Base-by-base conservation (phyloP, 208 protist species). In the Crithidia sp. region DNA sequence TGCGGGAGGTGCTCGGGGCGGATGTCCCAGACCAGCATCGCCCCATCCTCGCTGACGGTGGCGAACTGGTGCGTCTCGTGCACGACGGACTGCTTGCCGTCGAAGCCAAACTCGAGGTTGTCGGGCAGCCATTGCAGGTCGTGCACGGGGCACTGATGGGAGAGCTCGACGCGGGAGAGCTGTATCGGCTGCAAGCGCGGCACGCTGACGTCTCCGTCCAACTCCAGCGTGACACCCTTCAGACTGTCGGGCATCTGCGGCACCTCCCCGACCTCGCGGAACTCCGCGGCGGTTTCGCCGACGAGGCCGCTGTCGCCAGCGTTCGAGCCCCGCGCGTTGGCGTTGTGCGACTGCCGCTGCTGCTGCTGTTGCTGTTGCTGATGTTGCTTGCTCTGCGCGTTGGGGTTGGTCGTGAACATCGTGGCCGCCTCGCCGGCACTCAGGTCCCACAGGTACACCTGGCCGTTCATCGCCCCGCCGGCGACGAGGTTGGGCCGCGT, bases 361-460 rank as follows among this genome's bases (percentile, higher is more conserved):
- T 61, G n/a, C 41, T 52, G 52, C n/a, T 59, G 54, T 5, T 19
- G 52, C 50, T 74, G 49, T 49, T 63, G 73, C 53, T 67, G 16
- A 28, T 74, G 68, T 44, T 63, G 55, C 49, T 65, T n/a, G 54
- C 65, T 28, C 40, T 73, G 68, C 36, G 50, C 41, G 9, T 49
- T 68, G 5, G 61, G 64, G 13, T 55, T 78, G 14, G 80, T 19
- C 2, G 63, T 68, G 16, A 63, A 76, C 39, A 75, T 37, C 55
- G 64, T 71, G 50, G 82, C 57, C 6, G 59, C 45, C 9, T 91
- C 77, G 7, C 79, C 87, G 49, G 84, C 66, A 53, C 79, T 90
- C 28, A 98, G 76, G 59, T 98, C 92, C 93, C 95, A 98, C 5
- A 98, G 74, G 45, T 91, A 95, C 3, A 98, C 82, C 75, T 98